Base-by-base conservation (phyloP, 2,329 filamentous ascomycete genomes). In the Stagonosporopsis chrysanthemi region DNA sequence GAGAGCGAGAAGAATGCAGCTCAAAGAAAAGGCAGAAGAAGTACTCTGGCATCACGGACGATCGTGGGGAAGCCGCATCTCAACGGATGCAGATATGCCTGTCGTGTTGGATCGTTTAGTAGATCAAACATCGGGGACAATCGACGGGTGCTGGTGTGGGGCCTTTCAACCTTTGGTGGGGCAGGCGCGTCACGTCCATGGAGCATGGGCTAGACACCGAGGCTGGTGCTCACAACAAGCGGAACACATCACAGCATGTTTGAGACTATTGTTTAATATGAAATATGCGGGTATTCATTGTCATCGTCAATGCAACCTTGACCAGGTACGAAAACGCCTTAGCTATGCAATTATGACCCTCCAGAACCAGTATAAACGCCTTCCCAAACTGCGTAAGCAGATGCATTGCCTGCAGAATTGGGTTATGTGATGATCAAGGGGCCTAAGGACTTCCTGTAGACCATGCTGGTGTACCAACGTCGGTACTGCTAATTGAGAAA, bases 21-120 rank as follows among this genome's bases (percentile, higher is more conserved):
- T 88, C 86, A 65, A 88, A 80, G 62, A 79, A 80, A 56, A 89
- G 72, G 67, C 88, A 85, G 68, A 86, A 89, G 73, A 87, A 88
- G 73, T 86, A 88, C 47, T 83, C 81, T 72, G 83, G 83, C 84
- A 86, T 86, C 64, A 79, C 67, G 63, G 56, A 19, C 23, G 38
- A 14, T 22, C 49, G 23, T 14, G 2, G 5, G n/a, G 29, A 22
- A 38, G 29, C 33, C 40, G 51, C 66, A 71, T 70, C n/a, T 62
- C 57, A 56, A 17, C 51, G 26, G 53, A 31, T 29, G 31, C 23
- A 28, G 12, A 57, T 31, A 29, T 33, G 33, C 26, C 9, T 44
- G 15, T n/a, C n/a, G 48, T 19, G 33, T 5, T 24, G 26, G 22
- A 24, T 44, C 39, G 48, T 43, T 39, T 39, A 31, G 12, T 35